Evolutionary conservation across 2,329 filamentous ascomycete species (phyloP).

Genomic region (Pseudocercospora musae): DNA sequence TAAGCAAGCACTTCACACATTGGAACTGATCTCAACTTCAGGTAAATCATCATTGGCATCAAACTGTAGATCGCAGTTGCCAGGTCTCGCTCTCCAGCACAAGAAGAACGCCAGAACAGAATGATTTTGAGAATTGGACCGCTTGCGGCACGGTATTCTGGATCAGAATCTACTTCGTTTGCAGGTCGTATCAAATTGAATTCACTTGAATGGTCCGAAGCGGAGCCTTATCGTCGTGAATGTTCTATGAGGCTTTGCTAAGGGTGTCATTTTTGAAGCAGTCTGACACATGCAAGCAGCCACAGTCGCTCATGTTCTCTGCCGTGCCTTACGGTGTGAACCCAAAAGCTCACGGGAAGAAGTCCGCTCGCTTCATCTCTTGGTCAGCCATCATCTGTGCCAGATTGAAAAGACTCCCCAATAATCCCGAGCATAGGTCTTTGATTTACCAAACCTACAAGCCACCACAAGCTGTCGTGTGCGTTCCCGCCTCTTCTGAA

Average conservation of each 20-base stretch:
- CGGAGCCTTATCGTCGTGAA: not conserved
- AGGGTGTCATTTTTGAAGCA: not conserved
- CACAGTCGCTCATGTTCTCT: not conserved
- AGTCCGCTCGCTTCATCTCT: not conserved
- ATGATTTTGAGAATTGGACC: not conserved
- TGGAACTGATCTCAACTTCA: slow-evolving; percentile 14
- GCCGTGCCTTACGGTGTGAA: not conserved
- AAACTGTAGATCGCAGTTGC: slow-evolving; percentile 33
- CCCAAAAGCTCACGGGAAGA: not conserved
- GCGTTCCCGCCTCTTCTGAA: slow-evolving; percentile 20
- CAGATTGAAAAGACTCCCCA: not conserved
- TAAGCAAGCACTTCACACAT: no score
- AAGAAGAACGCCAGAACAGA: not conserved
- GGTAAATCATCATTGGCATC: slow-evolving; percentile 31
- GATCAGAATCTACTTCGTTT: not conserved
- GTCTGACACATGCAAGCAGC: not conserved
- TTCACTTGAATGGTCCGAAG: not conserved
- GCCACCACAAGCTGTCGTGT: slow-evolving; percentile 33
- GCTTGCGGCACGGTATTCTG: not conserved
- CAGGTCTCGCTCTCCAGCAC: slow-evolving; percentile 28
- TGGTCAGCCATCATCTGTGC: not conserved
- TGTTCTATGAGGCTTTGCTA: not conserved
- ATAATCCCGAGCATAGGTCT: not conserved
- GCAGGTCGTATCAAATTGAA: not conserved
- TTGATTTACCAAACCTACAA: slow-evolving; percentile 4